A percentile compares a stretch with the other conserved stretches of the same genome.
Evolutionary conservation across 202 grass and related monocot genomes (phyloP).

Genomic region (Dendrocalamus latiflorus): DNA sequence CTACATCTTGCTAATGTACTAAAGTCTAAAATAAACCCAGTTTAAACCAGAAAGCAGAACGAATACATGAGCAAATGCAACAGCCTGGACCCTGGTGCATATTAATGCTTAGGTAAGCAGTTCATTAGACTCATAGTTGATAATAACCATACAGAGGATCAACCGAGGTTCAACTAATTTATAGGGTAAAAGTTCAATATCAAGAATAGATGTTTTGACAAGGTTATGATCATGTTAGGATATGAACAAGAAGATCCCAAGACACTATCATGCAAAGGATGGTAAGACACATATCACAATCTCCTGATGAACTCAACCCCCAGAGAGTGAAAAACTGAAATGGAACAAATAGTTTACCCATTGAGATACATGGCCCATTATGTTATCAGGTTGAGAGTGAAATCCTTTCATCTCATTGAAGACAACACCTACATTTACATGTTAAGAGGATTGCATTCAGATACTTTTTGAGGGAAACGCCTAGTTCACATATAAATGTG

Average conservation of each 20-base stretch:
- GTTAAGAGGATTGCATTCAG: not conserved
- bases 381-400: constrained; percentile 96
- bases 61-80: not conserved
- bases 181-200: too few species aligned
- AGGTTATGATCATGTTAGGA: not conserved
- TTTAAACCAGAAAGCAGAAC: constrained; percentile 22
- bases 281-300: not conserved
- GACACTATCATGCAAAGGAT: not conserved
- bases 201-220: constrained; percentile 3
- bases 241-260: constrained; percentile 8
- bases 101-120: constrained; percentile 19
- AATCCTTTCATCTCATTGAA: constrained; percentile 99
- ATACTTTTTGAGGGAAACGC: not conserved
- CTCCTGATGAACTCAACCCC: constrained; percentile 12
- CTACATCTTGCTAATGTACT: constrained; percentile 6
- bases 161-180: not conserved
- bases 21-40: not conserved
- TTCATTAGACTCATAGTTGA: not conserved
- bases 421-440: constrained; percentile 72
- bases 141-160: not conserved
- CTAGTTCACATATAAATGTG: not conserved
- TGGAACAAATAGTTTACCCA: constrained; percentile 48
- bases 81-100: not conserved
- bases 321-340: constrained; percentile 9
- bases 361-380: constrained; percentile 81